Evolutionary conservation across 1,284 basidiomycete species (phyloP).

Genomic region (Tilletia horrida): DNA sequence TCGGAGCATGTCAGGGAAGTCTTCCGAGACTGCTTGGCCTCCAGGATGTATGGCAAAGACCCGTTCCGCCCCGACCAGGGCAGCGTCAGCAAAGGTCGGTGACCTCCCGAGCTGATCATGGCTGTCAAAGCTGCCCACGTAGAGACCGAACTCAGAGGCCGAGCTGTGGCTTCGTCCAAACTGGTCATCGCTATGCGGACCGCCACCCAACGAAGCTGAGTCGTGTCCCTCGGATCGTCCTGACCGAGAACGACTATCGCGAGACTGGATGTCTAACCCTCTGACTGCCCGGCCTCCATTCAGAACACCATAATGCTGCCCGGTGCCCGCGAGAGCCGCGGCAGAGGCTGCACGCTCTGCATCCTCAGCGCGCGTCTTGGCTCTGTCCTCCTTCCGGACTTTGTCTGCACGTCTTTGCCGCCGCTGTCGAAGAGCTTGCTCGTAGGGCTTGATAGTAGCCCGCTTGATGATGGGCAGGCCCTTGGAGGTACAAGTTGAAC

Average conservation of each 20-base stretch:
- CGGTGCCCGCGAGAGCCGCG: neutral
- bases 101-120: conserved; percentile 18
- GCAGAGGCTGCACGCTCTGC: conserved; percentile 28
- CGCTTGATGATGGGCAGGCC: conserved; percentile 12
- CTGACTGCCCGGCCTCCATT: neutral
- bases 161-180: conserved; percentile 7
- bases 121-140: conserved; percentile 14
- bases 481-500: neutral
- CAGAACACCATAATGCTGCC: neutral
- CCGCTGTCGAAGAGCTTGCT: conserved; percentile 42
- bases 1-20: conserved; percentile 40
- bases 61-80: conserved; percentile 49
- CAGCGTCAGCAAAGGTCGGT: conserved; percentile 47
- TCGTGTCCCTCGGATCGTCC: conserved; percentile 27
- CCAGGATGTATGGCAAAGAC: conserved; percentile 49
- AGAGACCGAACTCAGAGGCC: neutral
- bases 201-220: conserved; percentile 26
- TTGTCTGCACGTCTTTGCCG: conserved; percentile 39
- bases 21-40: conserved; percentile 27
- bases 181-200: neutral
- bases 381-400: conserved; percentile 44
- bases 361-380: conserved; percentile 44
- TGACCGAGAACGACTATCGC: neutral
- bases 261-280: neutral
- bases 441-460: conserved; percentile 40